Conservation (phyloP, 768 basidiomycete species). For the Pholiota molesta region DNA sequence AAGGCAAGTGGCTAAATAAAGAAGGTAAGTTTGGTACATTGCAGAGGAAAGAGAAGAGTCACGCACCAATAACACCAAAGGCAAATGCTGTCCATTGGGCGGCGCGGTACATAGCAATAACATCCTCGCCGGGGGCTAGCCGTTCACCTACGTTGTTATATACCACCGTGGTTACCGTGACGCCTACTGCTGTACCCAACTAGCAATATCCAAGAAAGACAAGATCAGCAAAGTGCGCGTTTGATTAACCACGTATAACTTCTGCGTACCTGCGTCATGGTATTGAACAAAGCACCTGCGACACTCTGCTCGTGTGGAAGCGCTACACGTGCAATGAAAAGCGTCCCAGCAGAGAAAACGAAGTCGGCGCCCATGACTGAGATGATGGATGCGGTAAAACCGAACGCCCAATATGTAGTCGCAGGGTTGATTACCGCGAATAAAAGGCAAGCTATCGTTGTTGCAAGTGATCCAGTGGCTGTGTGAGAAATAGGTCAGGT, state of each 20-base stretch:
- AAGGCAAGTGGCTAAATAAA: conserved; percentile 23
- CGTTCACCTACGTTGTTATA: conserved; percentile 53
- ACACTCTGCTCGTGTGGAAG: conserved; percentile 74
- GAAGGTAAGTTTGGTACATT: background rate
- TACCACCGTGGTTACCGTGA: conserved; percentile 74
- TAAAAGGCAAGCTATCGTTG: conserved; percentile 58
- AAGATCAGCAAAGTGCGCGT: background rate
- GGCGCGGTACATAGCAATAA: conserved; percentile 55
- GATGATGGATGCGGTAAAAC: conserved; percentile 68
- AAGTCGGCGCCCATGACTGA: conserved; percentile 80
- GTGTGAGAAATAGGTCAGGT: background rate
- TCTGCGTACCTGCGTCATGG: conserved; percentile 64
- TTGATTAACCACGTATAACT: conserved; percentile 7
- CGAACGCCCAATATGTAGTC: conserved; percentile 72
- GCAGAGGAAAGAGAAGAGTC: background rate
- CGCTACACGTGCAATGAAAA: conserved; percentile 73
- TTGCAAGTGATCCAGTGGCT: conserved; percentile 56
- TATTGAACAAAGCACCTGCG: conserved; percentile 77
- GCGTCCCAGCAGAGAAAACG: conserved; percentile 70
- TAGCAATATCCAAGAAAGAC: conserved; percentile 23
- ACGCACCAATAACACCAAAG: conserved; percentile 62
- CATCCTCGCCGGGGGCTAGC: conserved; percentile 34
- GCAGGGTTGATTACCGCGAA: conserved; percentile 67
- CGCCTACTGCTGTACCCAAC: conserved; percentile 72
- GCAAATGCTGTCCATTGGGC: conserved; percentile 69